Evolutionary conservation across 192 early-diverging fungal species (phyloP), one percentile per base, ranked within the genome.

Genomic region (Chytriomyces hyalinus): DNA sequence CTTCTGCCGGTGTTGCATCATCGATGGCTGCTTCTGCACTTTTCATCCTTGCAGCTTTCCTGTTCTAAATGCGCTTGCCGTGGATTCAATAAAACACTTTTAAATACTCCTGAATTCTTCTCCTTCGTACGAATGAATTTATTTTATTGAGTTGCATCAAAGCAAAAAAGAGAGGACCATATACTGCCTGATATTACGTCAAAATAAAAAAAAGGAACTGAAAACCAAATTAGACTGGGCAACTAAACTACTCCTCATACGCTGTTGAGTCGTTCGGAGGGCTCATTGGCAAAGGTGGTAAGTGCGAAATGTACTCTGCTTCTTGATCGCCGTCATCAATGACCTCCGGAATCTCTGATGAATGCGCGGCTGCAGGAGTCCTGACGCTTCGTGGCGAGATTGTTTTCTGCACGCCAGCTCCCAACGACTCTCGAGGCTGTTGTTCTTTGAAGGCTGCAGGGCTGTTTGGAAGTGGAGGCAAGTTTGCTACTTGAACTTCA

Each of bases 231-330:
- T 36, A 36, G 36, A 36, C 1, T 1, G 36, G 57, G 1, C 15
- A 59, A 59, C 15, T 59, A 22, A 22, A n/a, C 20, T 15, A 59
- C 15, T 59, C 17, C 57, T 59, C 15, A 68, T 68, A 68, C 47
- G 67, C 67, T 17, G 26, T 71, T 59, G 73, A 75, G 6, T 65
- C 63, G 13, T 22, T 49, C 46, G 46, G 22, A 11, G 73, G 73
- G 26, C 62, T 75, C 63, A 66, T 50, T 50, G 73, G 73, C 45
- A 75, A 28, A 13, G 73, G 73, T 13, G 73, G 73, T 49, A 75
- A 51, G 43, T 75, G 36, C 36, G 36, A 36, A 36, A 36, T 51
- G 6, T 64, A 28, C 26, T 15, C 22, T 24, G 24, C 61, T 65
- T 64, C 53, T 57, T 20, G 53, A 57, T 57, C 53, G 36, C 36